Evolutionary conservation across 208 protist species (phyloP), one percentile per base, ranked within the genome.

Genomic region (Zelonia costaricensis): DNA sequence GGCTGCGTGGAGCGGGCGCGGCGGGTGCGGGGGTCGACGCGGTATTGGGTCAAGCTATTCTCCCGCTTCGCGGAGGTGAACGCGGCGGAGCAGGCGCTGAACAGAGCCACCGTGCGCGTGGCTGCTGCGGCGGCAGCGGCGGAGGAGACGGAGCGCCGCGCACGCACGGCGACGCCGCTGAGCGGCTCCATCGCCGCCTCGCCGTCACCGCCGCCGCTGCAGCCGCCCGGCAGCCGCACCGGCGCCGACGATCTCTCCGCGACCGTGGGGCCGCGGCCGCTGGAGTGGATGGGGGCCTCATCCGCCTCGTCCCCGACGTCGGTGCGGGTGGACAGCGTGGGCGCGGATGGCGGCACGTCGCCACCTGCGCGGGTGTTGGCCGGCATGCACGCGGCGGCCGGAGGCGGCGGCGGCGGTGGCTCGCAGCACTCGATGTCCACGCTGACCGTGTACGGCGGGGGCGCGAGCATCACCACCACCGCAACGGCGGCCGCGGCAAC

Each of bases 41-140:
- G 58, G 36, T 64, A 55, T 46, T 64, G 58, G 58, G 27, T 64
- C 25, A 55, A 47, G 47, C 35, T 23, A 10, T 64, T 64, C 30
- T 64, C 58, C 0, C 1, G 35, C 2, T 64, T 55, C 46, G 12
- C 2, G n/a, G 58, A 64, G 47, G 46, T 64, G 12, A 36, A 23
- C 47, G 58, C 45, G 0, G 33, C 46, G n/a, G 58, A 64, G 58
- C 18, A 10, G 36, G 58, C 58, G 0, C 15, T 64, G 9, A 64
- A 64, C 58, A 16, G n/a, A 5, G 47, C 55, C 20, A 55, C 35
- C n/a, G 25, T 64, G 30, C 46, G 35, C 9, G 30, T 64, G 15
- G n/a, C 51, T n/a, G 2, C 36, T 4, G 33, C 33, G 33, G 20
- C 35, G 40, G 45, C 33, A 35, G 22, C 4, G 4, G 8, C 22